Evolutionary conservation across 2,329 filamentous ascomycete species (phyloP).

Genomic region (Talaromyces verruculosus): DNA sequence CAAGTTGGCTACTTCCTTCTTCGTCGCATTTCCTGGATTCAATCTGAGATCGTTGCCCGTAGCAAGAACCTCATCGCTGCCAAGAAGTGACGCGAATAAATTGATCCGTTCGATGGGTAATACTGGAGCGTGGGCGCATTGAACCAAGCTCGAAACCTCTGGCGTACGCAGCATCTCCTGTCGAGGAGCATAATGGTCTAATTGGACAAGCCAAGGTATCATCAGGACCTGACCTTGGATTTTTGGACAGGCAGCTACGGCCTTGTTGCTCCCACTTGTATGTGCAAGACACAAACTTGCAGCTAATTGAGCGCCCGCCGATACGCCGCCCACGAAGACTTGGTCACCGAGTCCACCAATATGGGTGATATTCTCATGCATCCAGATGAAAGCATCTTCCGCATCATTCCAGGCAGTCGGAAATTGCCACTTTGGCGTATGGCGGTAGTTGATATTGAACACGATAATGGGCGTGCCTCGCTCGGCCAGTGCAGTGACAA

Average conservation of each 20-base stretch:
- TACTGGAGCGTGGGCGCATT: not conserved
- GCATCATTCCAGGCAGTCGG: not conserved
- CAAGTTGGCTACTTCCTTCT: not conserved
- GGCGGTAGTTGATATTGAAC: not conserved
- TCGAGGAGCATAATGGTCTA: not conserved
- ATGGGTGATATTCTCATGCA: not conserved
- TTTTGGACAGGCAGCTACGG: not conserved
- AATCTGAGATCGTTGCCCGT: not conserved
- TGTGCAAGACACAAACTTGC: slow-evolving; percentile 1
- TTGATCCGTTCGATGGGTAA: not conserved
- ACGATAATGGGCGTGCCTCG: not conserved
- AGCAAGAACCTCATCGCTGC: not conserved
- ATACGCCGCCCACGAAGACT: not conserved
- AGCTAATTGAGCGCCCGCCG: not conserved
- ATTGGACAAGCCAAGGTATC: slow-evolving; percentile 4
- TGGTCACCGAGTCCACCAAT: not conserved
- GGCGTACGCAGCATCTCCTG: not conserved
- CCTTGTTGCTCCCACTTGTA: not conserved
- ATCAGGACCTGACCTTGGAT: slow-evolving; percentile 5
- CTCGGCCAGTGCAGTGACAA: not conserved
- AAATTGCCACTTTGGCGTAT: not conserved
- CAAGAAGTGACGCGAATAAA: not conserved
- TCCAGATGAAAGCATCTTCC: not conserved
- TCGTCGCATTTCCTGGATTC: not conserved
- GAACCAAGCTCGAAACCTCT: not conserved